Conservation (phyloP, 2,329 filamentous ascomycete genomes). For the Pestalotiopsis sp. region DNA sequence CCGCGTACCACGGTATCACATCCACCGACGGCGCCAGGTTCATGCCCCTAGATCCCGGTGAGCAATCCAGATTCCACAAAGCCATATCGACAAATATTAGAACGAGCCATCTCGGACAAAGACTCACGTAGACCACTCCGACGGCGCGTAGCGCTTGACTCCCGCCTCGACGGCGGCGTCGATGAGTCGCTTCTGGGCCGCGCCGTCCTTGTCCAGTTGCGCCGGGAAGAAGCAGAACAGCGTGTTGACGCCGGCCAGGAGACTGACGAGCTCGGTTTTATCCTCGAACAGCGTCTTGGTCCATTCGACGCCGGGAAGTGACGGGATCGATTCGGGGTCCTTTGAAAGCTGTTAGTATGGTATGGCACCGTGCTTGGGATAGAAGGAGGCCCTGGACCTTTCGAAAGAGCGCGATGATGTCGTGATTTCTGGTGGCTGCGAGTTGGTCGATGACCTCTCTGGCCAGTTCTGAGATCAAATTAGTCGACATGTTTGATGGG, state of each 20-base stretch:
- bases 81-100: not conserved
- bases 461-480: not conserved
- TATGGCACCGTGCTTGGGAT: not conserved
- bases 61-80: not conserved
- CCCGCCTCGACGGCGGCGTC: constrained; percentile 39
- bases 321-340: not conserved
- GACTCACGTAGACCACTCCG: constrained; percentile 34
- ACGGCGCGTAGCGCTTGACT: constrained; percentile 43
- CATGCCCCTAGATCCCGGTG: not conserved
- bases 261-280: not conserved
- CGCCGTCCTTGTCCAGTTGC: constrained; percentile 18
- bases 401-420: not conserved
- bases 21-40: not conserved
- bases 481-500: not conserved
- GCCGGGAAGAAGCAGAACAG: constrained; percentile 10
- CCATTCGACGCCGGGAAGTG: constrained; percentile 1
- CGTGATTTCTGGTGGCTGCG: not conserved
- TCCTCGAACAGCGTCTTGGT: not conserved
- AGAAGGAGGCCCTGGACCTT: not conserved
- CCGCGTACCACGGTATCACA: constrained; percentile 33
- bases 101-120: not conserved
- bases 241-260: not conserved
- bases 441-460: not conserved
- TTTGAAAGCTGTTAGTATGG: not conserved
- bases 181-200: constrained; percentile 42